Conservation (phyloP, 2,329 filamentous ascomycete species). For the Dryadomyces sulphureus region DNA sequence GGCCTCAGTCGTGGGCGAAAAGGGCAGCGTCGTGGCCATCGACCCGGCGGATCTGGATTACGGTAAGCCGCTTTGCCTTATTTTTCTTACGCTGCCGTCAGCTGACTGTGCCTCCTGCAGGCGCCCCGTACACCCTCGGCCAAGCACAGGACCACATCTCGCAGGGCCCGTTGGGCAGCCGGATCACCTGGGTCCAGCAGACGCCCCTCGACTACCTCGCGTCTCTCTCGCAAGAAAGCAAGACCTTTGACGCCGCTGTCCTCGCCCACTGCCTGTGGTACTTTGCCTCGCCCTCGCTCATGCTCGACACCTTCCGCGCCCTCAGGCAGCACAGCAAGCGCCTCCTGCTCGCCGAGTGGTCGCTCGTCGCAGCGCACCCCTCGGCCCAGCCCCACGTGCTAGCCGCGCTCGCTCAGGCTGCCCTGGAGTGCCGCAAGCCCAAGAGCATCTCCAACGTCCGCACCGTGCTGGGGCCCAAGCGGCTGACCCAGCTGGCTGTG, state of each 20-base stretch:
- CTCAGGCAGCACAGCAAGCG: conserved; percentile 18
- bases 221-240: not conserved
- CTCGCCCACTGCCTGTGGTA: conserved; percentile 40
- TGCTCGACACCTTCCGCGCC: conserved; percentile 22
- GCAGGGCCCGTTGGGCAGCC: conserved; percentile 21
- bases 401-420: conserved; percentile 28
- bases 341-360: conserved; percentile 32
- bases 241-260: conserved; percentile 24
- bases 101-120: not conserved
- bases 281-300: conserved; percentile 24
- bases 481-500: conserved; percentile 21
- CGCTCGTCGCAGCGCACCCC: conserved; percentile 22
- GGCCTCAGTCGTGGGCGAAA: conserved; percentile 28
- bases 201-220: conserved; percentile 21
- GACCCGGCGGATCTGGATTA: conserved; percentile 37
- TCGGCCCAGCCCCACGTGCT: conserved; percentile 33
- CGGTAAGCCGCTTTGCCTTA: conserved; percentile 13
- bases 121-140: conserved; percentile 29
- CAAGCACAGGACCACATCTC: conserved; percentile 32
- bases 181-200: conserved; percentile 28
- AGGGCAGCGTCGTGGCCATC: conserved; percentile 32
- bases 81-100: not conserved
- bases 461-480: conserved; percentile 25
- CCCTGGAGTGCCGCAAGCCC: conserved; percentile 25
- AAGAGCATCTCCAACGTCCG: conserved; percentile 29